A percentile compares a stretch with the other conserved stretches of the same genome.
These are phyloP conservation scores for Colletotrichum filicis DNA, from an alignment of 2,329 filamentous ascomycete species.

Conservation along the genomic window DNA sequence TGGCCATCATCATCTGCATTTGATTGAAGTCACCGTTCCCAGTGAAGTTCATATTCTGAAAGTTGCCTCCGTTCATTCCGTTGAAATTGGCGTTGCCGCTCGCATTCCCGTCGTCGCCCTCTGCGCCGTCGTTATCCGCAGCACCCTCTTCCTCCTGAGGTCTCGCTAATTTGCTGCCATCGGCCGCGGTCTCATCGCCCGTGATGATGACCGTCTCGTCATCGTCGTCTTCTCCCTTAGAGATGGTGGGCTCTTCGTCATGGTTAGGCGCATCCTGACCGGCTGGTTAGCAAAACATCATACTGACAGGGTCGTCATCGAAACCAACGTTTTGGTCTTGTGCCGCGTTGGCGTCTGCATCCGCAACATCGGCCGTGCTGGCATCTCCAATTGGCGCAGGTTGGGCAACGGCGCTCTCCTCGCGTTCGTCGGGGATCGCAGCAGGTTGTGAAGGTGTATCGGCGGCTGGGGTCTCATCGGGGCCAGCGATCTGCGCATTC, in stretches of 20 bases:
- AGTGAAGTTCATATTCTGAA: conserved; percentile 69
- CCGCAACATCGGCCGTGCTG: neutral
- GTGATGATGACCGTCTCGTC: conserved; percentile 33
- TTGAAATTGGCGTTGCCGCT: conserved; percentile 49
- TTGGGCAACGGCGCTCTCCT: conserved; percentile 5
- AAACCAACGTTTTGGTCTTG: conserved; percentile 3
- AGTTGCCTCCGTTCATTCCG: conserved; percentile 56
- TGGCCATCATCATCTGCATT: conserved; percentile 84
- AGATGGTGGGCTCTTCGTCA: conserved; percentile 9
- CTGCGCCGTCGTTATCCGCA: conserved; percentile 36
- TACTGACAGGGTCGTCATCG: neutral
- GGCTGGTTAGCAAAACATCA: neutral
- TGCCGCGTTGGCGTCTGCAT: conserved; percentile 6
- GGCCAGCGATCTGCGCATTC: conserved; percentile 43
- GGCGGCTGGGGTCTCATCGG: conserved; percentile 35
- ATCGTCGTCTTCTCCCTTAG: conserved; percentile 31
- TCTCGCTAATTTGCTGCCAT: neutral
- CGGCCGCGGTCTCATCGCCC: conserved; percentile 28
- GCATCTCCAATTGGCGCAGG: neutral
- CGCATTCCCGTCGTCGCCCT: conserved; percentile 37
- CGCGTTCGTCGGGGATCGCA: neutral
- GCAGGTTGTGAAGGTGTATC: conserved; percentile 31
- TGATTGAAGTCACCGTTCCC: conserved; percentile 74
- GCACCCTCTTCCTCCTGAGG: conserved; percentile 35
- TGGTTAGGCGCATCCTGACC: conserved; percentile 17